Base-by-base conservation (phyloP, 192 early-diverging fungal genomes). In the Umbelopsis isabellina region DNA sequence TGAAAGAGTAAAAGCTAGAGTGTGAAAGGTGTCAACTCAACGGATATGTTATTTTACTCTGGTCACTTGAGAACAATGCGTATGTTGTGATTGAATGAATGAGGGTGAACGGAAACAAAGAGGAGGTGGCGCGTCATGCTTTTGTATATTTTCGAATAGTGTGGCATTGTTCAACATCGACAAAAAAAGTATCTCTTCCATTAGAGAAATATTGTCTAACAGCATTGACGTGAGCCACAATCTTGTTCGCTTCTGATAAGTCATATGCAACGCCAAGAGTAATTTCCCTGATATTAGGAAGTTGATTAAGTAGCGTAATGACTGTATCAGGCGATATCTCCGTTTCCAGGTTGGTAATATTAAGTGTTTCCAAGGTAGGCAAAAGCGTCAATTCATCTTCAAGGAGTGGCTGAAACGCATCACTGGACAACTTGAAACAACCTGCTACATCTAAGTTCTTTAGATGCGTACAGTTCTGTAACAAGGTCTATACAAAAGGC, bases 131-230 rank as follows among this genome's bases (percentile, higher is more conserved):
- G 25, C n/a, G 11, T 61, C 55, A 61, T 61, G 27, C 55, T 13
- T 61, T 30, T 30, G 33, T n/a, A 30, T 35, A 25, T 30, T 35
- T 61, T 5, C 66, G 46, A 52, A 75, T 67, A 5, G 74, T 75
- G 52, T 75, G 68, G n/a, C 68, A 75, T 25, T 75, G 61, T 33
- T 75, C 74, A 20, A 70, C 68, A 70, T 75, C 68, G 27, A 75
- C 64, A 52, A 55, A 51, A 44, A 66, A 75, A 27, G 55, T 15
- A 35, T 15, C 25, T 18, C 30, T 25, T 35, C 33, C 55, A 61
- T 35, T 18, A 61, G 16, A 16, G 27, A 35, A 27, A 35, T 35
- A 61, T 27, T 41, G 67, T 6, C 45, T 46, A 21, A 23, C 44
- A 13, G 49, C 22, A 44, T 71, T 71, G 27, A 66, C 66, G 4